Conservation (phyloP, 1,284 basidiomycete species). For the Athelia psychrophila region DNA sequence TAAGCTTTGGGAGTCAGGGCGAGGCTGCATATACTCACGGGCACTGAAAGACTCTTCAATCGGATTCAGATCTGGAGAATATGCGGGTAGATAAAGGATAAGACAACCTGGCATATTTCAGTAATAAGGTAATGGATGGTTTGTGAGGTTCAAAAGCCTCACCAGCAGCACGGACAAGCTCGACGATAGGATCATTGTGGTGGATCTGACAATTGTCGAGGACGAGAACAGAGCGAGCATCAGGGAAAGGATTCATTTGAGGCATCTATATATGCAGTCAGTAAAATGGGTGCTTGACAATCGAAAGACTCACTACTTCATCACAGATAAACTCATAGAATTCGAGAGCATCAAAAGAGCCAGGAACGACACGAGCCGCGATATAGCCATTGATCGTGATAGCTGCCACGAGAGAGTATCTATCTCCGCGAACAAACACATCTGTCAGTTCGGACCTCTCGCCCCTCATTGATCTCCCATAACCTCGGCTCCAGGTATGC, state of each 20-base stretch:
- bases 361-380: not conserved
- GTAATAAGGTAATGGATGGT: constrained; percentile 3
- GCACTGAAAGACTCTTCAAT: constrained; percentile 26
- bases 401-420: constrained; percentile 14
- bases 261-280: constrained; percentile 11
- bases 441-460: constrained; percentile 11
- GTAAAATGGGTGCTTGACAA: not conserved
- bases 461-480: constrained; percentile 11
- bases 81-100: constrained; percentile 18
- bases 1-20: not conserved
- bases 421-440: constrained; percentile 16
- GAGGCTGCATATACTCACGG: constrained; percentile 4
- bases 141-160: constrained; percentile 9
- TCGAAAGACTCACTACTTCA: not conserved
- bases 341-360: constrained; percentile 1
- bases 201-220: constrained; percentile 24
- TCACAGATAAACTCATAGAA: constrained; percentile 5
- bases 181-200: constrained; percentile 14
- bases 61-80: constrained; percentile 24
- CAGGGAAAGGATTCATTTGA: constrained; percentile 18
- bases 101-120: constrained; percentile 3
- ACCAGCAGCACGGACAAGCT: constrained; percentile 14
- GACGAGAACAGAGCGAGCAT: constrained; percentile 14
- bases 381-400: constrained; percentile 14
- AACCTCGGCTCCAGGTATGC: constrained; percentile 10